Evolutionary conservation across 441 rosid genomes (phyloP).

Genomic region (Arabidopsis hybrid): DNA sequence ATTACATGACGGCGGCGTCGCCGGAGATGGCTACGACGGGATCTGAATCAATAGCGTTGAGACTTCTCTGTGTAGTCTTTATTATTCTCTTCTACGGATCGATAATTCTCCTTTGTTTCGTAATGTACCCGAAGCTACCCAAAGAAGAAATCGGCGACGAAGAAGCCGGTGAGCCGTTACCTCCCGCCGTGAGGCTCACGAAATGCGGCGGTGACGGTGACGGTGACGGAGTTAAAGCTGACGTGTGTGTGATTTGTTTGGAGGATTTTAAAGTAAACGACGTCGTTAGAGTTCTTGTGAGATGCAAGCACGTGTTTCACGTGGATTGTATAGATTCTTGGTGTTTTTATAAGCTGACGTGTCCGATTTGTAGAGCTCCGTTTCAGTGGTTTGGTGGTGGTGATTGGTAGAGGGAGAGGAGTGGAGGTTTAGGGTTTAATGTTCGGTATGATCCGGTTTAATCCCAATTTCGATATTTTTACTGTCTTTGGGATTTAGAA

Average conservation of each 20-base stretch:
- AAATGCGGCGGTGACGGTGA: conserved; percentile 18
- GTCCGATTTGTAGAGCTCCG: conserved; percentile 47
- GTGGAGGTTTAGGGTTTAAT: conserved; percentile 18
- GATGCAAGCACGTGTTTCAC: conserved; percentile 47
- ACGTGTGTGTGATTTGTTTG: conserved; percentile 41
- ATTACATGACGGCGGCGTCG: conserved; percentile 34
- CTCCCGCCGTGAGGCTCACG: conserved; percentile 33
- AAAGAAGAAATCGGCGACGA: conserved; percentile 36
- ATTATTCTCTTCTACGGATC: conserved; percentile 36
- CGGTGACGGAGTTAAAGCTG: conserved; percentile 7
- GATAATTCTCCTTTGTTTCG: conserved; percentile 35
- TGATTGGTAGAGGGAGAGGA: conserved; percentile 21
- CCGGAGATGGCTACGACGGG: conserved; percentile 36
- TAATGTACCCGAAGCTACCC: conserved; percentile 37
- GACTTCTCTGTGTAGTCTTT: conserved; percentile 34
- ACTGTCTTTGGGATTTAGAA: conserved; percentile 13
- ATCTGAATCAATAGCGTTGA: conserved; percentile 29
- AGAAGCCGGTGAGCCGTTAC: conserved; percentile 39
- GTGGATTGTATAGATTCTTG: conserved; percentile 47
- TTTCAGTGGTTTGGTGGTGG: conserved; percentile 41
- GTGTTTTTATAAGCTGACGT: conserved; percentile 45
- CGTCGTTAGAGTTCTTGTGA: conserved; percentile 34
- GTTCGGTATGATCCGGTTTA: conserved; percentile 37
- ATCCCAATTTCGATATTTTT: conserved; percentile 5
- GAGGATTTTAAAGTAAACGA: conserved; percentile 38